Percentiles rank a stretch among this genome's conserved stretches.
phyloP scores from a whole-genome alignment of 1,139 yeast genomes.

The Magnusiomyces sp. region DNA sequence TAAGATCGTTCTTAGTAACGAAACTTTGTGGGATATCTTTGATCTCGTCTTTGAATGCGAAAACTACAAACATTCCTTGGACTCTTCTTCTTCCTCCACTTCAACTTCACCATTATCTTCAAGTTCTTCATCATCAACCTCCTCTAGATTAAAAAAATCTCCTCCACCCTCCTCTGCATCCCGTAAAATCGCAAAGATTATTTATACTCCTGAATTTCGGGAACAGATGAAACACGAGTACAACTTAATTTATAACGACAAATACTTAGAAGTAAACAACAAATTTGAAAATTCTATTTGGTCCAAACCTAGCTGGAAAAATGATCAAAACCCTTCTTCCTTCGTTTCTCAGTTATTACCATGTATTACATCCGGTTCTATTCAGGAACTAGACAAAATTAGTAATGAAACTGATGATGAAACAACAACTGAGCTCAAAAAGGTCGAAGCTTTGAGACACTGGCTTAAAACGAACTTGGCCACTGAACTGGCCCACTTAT shows the following conservation, averaged over 20 bases:
- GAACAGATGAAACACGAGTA: conserved; percentile 3
- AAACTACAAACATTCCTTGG: neutral
- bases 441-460: neutral
- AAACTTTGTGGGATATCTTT: conserved; percentile 6
- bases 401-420: too few relatives aligned
- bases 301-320: neutral
- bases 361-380: neutral
- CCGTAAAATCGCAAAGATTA: neutral
- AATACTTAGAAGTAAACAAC: neutral
- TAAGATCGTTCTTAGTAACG: conserved; percentile 2
- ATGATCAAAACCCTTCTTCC: neutral
- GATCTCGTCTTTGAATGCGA: conserved; percentile 6
- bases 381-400: neutral
- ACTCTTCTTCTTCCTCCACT: neutral
- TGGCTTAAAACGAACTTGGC: neutral
- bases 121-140: neutral
- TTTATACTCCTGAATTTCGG: conserved; percentile 1
- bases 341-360: neutral
- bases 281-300: neutral
- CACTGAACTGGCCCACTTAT: neutral
- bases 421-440: too few relatives aligned
- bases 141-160: neutral
- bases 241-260: neutral
- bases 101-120: too few relatives aligned
- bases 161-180: too few relatives aligned